Evolutionary conservation across 352 stramenopile species (phyloP).

Genomic region (Phytopythium sindhum): DNA sequence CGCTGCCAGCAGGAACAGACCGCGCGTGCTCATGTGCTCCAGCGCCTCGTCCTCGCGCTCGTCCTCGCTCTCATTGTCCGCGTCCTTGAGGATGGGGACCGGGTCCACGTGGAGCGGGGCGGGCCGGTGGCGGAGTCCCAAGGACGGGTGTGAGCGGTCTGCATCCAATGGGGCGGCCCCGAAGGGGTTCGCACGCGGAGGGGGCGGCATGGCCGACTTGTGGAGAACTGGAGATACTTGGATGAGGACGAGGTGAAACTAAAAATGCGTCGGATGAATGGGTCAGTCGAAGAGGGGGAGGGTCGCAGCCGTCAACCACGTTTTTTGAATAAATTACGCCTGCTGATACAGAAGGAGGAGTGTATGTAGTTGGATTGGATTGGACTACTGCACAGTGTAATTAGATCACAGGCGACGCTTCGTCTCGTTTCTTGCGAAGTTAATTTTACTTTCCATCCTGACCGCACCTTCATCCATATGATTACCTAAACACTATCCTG

Average conservation of each 20-base stretch:
- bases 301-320: too few relatives aligned
- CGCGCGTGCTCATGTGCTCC: conserved; percentile 39
- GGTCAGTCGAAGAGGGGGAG: too few relatives aligned
- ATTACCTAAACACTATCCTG: too few relatives aligned
- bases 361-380: too few relatives aligned
- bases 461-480: too few relatives aligned
- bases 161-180: neutral
- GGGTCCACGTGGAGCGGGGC: neutral
- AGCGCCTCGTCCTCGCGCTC: conserved; percentile 8
- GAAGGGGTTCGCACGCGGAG: neutral
- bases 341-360: too few relatives aligned
- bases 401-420: too few relatives aligned
- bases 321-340: too few relatives aligned
- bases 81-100: neutral
- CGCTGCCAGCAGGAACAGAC: conserved; percentile 55
- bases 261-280: neutral
- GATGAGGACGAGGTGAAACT: neutral
- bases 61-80: neutral
- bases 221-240: neutral
- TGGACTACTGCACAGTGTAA: too few relatives aligned
- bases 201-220: neutral
- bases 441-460: too few relatives aligned
- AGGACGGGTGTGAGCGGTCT: neutral
- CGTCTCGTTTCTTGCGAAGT: too few relatives aligned
- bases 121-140: neutral